These are phyloP conservation scores for Mycena sp. DNA, from an alignment of 1,284 basidiomycete species.

Conservation along the genomic window DNA sequence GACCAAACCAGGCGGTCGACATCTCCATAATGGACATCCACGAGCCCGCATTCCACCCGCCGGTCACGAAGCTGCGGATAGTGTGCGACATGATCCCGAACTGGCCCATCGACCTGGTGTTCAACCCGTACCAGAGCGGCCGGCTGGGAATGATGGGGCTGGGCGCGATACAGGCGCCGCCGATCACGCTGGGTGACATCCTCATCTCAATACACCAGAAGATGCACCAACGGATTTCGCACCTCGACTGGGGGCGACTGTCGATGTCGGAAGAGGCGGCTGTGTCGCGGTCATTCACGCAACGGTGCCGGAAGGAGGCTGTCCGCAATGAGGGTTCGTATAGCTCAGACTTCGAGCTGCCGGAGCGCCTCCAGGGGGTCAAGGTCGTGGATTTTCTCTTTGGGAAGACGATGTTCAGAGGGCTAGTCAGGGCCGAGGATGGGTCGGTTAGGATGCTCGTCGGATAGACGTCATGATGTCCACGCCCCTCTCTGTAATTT, in stretches of 20 bases:
- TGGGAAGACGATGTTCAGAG: conserved; percentile 62
- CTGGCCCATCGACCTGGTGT: conserved; percentile 69
- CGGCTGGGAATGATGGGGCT: too few relatives aligned
- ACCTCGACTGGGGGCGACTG: conserved; percentile 63
- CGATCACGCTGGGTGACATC: conserved; percentile 68
- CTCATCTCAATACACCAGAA: conserved; percentile 60
- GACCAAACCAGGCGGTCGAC: conserved; percentile 42
- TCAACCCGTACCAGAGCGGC: conserved; percentile 40
- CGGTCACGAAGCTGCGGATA: conserved; percentile 64
- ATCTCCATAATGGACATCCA: conserved; percentile 55
- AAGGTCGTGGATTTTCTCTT: conserved; percentile 67
- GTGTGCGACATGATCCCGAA: conserved; percentile 63
- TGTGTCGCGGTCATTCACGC: conserved; percentile 64
- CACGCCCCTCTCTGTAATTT: neutral
- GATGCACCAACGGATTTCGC: conserved; percentile 63
- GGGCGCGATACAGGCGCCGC: conserved; percentile 42
- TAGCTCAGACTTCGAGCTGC: conserved; percentile 36
- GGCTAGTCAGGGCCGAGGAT: conserved; percentile 53
- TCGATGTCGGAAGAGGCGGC: conserved; percentile 48
- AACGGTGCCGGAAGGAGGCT: conserved; percentile 56
- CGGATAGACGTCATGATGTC: neutral
- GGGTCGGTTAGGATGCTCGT: conserved; percentile 43
- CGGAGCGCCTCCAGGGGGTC: conserved; percentile 61
- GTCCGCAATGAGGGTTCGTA: conserved; percentile 28
- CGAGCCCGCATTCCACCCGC: conserved; percentile 66